These are phyloP conservation scores for Lobosporangium transversale DNA, from an alignment of 192 early-diverging fungal species.

Conservation along the genomic window DNA sequence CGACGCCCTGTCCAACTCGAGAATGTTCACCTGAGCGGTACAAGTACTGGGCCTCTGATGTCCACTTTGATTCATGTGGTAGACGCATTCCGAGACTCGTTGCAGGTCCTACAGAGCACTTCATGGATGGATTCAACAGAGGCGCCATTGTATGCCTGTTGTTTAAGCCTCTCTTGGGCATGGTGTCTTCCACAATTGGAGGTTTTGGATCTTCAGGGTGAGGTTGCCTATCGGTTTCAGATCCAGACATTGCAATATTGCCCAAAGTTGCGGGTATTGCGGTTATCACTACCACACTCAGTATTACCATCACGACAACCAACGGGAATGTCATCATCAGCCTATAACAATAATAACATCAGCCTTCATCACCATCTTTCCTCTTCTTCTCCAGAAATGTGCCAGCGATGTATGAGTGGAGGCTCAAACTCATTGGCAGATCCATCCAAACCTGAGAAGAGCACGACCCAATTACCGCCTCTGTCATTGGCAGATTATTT, in stretches of 20 bases:
- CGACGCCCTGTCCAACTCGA: conserved; percentile 13
- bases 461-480: not conserved
- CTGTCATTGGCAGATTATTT: conserved; percentile 4
- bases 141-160: conserved; percentile 8
- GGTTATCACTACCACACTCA: conserved; percentile 23
- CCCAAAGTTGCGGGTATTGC: conserved; percentile 20
- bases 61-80: conserved; percentile 32
- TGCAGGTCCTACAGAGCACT: conserved; percentile 30
- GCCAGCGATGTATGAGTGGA: not conserved
- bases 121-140: conserved; percentile 39
- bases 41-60: conserved; percentile 32
- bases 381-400: not conserved
- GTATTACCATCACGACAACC: conserved; percentile 3
- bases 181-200: conserved; percentile 32
- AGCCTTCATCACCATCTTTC: not conserved
- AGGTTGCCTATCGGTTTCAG: conserved; percentile 34
- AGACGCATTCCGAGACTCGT: conserved; percentile 38
- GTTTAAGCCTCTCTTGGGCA: conserved; percentile 18
- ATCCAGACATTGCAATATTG: conserved; percentile 25
- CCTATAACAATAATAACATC: not conserved
- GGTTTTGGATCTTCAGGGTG: conserved; percentile 36
- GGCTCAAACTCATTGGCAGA: too few relatives aligned
- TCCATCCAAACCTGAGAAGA: too few relatives aligned
- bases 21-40: conserved; percentile 25
- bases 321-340: not conserved